phyloP scores from a whole-genome alignment of 2,329 filamentous ascomycete genomes.

The Fonsecaea multimorphosa region DNA sequence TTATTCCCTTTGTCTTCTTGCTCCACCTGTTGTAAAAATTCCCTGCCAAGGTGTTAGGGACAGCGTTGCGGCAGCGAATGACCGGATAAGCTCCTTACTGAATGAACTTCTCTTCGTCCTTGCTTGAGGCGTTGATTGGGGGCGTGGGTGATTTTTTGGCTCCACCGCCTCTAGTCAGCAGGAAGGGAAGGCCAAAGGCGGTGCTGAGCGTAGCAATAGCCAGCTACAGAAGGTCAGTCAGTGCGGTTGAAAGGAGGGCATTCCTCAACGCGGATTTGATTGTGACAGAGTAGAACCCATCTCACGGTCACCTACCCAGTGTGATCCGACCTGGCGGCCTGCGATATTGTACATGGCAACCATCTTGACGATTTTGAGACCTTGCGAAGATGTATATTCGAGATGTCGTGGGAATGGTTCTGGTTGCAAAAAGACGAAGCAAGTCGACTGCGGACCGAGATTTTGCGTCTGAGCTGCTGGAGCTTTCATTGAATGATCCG shows the following conservation, averaged over 20 bases:
- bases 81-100: conserved; percentile 56
- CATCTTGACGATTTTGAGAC: conserved; percentile 49
- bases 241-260: too few relatives aligned
- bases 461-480: conserved; percentile 14
- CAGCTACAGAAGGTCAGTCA: conserved; percentile 55
- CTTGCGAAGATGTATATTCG: neutral
- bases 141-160: conserved; percentile 59
- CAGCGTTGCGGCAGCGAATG: neutral
- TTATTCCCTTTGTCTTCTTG: conserved; percentile 54
- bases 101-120: conserved; percentile 72
- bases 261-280: conserved; percentile 4
- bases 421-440: conserved; percentile 2
- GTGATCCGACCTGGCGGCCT: conserved; percentile 60
- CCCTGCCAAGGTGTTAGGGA: conserved; percentile 45
- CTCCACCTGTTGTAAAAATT: conserved; percentile 58
- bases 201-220: conserved; percentile 63
- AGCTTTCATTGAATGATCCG: conserved; percentile 9
- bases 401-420: conserved; percentile 7
- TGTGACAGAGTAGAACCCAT: neutral
- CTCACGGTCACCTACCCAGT: conserved; percentile 50
- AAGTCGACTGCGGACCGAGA: conserved; percentile 1
- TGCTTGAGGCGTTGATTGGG: conserved; percentile 68
- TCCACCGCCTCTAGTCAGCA: conserved; percentile 54
- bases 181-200: conserved; percentile 55
- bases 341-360: conserved; percentile 58